A percentile compares a stretch with the other conserved stretches of the same genome.
phyloP scores from a whole-genome alignment of 129 eudicot species.

The Lactuca saligna region DNA sequence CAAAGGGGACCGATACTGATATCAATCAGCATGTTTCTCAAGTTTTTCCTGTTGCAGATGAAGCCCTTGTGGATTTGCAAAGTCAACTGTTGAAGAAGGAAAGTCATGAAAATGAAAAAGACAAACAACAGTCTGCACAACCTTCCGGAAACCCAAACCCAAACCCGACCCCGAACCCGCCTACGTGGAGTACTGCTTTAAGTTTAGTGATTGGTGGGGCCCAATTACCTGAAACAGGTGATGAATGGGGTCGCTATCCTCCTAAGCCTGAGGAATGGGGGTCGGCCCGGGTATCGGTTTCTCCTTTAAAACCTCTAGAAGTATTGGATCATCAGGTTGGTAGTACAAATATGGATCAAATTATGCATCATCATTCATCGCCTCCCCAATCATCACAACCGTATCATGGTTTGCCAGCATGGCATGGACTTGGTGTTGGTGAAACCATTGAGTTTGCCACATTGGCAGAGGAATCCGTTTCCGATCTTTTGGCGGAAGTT shows the following conservation, averaged over 20 bases:
- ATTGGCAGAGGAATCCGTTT: conserved; percentile 91
- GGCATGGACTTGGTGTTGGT: conserved; percentile 54
- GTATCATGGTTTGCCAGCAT: conserved; percentile 31
- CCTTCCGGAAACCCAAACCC: background rate
- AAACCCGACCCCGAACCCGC: conserved; percentile 10
- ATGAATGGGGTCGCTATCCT: conserved; percentile 69
- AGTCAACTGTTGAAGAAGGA: conserved; percentile 41
- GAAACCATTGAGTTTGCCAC: conserved; percentile 86
- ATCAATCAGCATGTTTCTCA: conserved; percentile 33
- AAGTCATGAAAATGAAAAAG: conserved; percentile 24
- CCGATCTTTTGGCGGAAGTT: conserved; percentile 91
- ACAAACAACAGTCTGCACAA: conserved; percentile 11
- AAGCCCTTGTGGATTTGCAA: conserved; percentile 44
- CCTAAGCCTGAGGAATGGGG: conserved; percentile 49
- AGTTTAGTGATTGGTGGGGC: conserved; percentile 47
- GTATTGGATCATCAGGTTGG: conserved; percentile 36
- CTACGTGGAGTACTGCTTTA: conserved; percentile 59
- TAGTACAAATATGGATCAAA: conserved; percentile 35
- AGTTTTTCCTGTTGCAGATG: conserved; percentile 29
- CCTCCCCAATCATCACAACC: conserved; percentile 35
- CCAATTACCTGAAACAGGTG: conserved; percentile 53
- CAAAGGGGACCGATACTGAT: background rate
- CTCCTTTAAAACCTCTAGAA: conserved; percentile 40
- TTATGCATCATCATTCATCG: conserved; percentile 29
- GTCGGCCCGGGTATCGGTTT: conserved; percentile 31